Conservation (phyloP, 345 rosid species). For the Aurinia saxatilis region DNA sequence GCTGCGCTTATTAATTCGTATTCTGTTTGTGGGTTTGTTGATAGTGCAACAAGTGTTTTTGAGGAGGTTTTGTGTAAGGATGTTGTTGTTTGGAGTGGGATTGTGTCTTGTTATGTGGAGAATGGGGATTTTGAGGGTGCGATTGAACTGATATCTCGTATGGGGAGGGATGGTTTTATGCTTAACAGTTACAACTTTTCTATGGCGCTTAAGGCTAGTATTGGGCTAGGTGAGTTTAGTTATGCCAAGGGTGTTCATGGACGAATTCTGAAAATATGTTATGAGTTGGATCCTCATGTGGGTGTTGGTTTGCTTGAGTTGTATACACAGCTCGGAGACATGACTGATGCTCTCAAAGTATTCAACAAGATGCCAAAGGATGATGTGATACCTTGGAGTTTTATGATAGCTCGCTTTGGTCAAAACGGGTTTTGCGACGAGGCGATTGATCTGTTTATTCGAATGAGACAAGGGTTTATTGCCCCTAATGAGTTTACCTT, state of each 20-base stretch:
- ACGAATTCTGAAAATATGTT: constrained; percentile 45
- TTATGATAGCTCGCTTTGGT: constrained; percentile 74
- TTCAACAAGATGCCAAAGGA: constrained; percentile 70
- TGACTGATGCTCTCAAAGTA: constrained; percentile 38
- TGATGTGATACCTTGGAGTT: constrained; percentile 85
- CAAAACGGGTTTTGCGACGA: constrained; percentile 44
- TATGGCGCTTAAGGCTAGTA: constrained; percentile 63
- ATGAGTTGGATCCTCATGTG: constrained; percentile 48
- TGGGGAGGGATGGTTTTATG: constrained; percentile 56
- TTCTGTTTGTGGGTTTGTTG: constrained; percentile 47
- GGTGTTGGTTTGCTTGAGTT: constrained; percentile 71
- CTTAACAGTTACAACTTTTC: constrained; percentile 62
- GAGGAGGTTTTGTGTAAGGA: constrained; percentile 58
- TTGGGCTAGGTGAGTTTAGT: constrained; percentile 44
- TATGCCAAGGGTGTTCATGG: constrained; percentile 66
- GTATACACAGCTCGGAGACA: constrained; percentile 41
- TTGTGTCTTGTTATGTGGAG: constrained; percentile 66
- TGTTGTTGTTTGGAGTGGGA: constrained; percentile 81
- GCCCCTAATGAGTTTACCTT: constrained; percentile 71
- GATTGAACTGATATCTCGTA: constrained; percentile 37
- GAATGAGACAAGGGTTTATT: constrained; percentile 56
- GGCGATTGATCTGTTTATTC: constrained; percentile 54
- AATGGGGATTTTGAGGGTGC: constrained; percentile 53
- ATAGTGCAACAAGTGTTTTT: constrained; percentile 50
- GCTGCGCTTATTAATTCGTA: constrained; percentile 72